Evolutionary conservation across 257 asterid genomes (phyloP), one percentile per base, ranked within the genome.

Genomic region (Solanum commersonii): DNA sequence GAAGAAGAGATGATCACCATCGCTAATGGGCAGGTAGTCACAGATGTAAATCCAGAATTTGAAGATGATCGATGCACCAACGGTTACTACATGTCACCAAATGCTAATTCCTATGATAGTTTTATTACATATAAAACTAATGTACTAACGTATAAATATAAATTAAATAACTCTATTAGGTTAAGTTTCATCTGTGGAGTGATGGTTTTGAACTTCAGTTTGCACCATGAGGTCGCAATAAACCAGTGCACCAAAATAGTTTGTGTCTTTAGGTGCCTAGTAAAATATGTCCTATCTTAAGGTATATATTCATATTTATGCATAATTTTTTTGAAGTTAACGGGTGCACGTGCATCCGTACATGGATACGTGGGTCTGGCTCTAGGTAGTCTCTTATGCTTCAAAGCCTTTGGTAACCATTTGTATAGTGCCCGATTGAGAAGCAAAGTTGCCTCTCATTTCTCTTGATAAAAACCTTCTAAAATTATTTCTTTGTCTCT

Each of bases 381-480:
- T 18, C 63, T 52, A 15, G n/a, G n/a, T 18, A 52, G 63, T 23
- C 93, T 88, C 86, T 85, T 94, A 90, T 93, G 93, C 25, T 87
- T 92, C 29, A 73, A 38, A 12, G 95, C 92, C 90, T 87, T 85
- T 92, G 92, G 86, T 96, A 96, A 34, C 91, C 98, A 3, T 89
- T 90, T 38, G 98, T 90, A 29, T 96, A 96, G 87, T 95, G 96
- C 92, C 95, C 98, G 38, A 95, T 91, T 10, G 98, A 95, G 90
- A 95, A 83, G 89, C 97, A 95, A 10, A 96, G 95, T 87, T 96
- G 98, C 99, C 83, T 96, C 98, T 15, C 98, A 90, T 90, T 96
- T 96, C 90, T 91, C 98, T 92, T 96, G 68, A 60, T 22, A 98
- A 0, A 94, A 98, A 33, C 96, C 98, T 92, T 95, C 95, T 70